phyloP scores from a whole-genome alignment of 2,329 filamentous ascomycete species.

The Talaromyces sp. region DNA sequence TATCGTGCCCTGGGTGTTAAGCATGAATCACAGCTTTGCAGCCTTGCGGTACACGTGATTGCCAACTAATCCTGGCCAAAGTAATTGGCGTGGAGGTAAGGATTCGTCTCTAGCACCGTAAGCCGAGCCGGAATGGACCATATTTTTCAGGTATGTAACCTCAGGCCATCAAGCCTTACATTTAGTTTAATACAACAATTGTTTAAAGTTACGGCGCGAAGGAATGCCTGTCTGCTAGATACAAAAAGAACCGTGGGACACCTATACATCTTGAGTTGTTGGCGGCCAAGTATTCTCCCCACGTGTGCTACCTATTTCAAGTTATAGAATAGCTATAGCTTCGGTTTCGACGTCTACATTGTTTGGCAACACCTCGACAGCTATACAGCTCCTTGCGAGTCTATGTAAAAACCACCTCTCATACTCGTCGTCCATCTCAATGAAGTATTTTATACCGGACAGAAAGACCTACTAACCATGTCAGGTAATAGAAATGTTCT shows the following conservation, averaged over 20 bases:
- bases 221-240: background rate
- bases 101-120: background rate
- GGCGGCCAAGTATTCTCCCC: background rate
- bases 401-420: background rate
- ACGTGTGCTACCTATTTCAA: background rate
- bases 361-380: background rate
- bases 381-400: background rate
- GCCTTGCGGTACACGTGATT: too few relatives aligned
- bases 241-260: background rate
- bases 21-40: too few relatives aligned
- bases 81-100: background rate
- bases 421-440: background rate
- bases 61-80: background rate
- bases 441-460: background rate
- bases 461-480: background rate
- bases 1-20: too few relatives aligned
- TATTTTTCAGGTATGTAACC: background rate
- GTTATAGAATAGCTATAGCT: background rate
- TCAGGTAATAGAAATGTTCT: background rate
- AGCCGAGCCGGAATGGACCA: background rate
- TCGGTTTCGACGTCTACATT: conserved; percentile 3
- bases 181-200: background rate
- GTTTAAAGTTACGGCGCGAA: background rate
- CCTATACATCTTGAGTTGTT: background rate
- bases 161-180: background rate